Percentiles rank a stretch among this genome's conserved stretches.
Conservation (phyloP, 2,329 filamentous ascomycete species). For the Colletotrichum endophyticum region DNA sequence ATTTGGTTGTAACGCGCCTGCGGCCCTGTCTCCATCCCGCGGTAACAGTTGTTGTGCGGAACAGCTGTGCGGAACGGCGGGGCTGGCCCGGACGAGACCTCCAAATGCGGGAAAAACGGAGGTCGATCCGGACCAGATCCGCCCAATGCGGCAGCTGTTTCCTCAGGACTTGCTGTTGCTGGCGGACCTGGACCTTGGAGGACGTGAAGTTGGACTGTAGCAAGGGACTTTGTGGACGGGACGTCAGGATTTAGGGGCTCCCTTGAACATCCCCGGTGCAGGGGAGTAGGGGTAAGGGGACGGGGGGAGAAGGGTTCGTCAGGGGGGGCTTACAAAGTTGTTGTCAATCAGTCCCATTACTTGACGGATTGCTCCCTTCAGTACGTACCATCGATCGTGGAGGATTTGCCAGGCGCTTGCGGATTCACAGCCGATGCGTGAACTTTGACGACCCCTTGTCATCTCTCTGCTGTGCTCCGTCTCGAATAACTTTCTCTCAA, state of each 20-base stretch:
- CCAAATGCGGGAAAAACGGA: conserved; percentile 10
- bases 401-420: background rate
- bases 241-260: background rate
- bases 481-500: background rate
- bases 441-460: background rate
- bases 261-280: background rate
- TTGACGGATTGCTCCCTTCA: background rate
- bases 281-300: background rate
- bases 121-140: conserved; percentile 10
- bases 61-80: background rate
- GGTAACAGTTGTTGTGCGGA: background rate
- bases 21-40: background rate
- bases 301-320: background rate
- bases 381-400: background rate
- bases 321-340: background rate
- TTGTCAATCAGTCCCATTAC: background rate
- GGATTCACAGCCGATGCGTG: background rate
- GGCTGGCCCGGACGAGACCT: conserved; percentile 2
- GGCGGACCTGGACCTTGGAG: background rate
- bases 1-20: background rate
- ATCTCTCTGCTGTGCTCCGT: background rate
- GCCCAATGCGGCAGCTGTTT: conserved; percentile 1
- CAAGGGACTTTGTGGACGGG: background rate
- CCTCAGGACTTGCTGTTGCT: background rate
- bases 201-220: background rate